Base-by-base conservation (phyloP, 768 basidiomycete species). In the Agaricus sinodeliciosus region DNA sequence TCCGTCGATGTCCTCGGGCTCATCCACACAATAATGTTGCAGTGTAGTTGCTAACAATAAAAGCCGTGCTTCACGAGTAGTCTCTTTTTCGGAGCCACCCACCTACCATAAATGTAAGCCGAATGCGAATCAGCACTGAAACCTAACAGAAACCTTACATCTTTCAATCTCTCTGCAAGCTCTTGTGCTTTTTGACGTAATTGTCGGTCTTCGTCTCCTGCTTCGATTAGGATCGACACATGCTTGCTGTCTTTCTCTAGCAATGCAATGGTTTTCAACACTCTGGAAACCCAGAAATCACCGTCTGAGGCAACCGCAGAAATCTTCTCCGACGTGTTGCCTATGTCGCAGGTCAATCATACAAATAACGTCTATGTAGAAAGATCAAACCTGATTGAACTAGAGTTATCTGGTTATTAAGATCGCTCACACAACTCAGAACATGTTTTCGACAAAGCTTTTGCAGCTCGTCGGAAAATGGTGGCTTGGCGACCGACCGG, bases 211-310 rank as follows among this genome's bases (percentile, higher is more conserved):
- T 85, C 80, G 28, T 83, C 78, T 36, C 84, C 84, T 3, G 72
- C 58, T 8, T 82, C 77, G 7, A 67, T 66, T 1, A 85, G 67
- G 4, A 71, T 58, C 5, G 73, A 68, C 46, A 85, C 76, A 56
- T 92, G 88, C 62, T 90, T 92, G 27, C 65, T 62, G 63, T 91
- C 87, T 39, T 73, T 70, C 64, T 87, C 83, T 26, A 94, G 63
- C 42, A 62, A 54, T 44, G 71, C 68, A 51, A 89, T 74, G 11
- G 74, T 80, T 4, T 69, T 63, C 9, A 93, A 71, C 9, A 81
- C 78, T 61, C 81, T 81, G 3, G 81, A 75, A 8, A 88, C 72
- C 93, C 93, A 96, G 56, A 90, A 81, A 59, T 84, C 77, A 26
- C 90, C 90, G 54, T 89, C 79, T 6, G 81, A 77, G 35, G 86